A percentile compares a stretch with the other conserved stretches of the same genome.
Evolutionary conservation across 73 alveolate species (phyloP).

Genomic region (Paramecium pentaurelia): DNA sequence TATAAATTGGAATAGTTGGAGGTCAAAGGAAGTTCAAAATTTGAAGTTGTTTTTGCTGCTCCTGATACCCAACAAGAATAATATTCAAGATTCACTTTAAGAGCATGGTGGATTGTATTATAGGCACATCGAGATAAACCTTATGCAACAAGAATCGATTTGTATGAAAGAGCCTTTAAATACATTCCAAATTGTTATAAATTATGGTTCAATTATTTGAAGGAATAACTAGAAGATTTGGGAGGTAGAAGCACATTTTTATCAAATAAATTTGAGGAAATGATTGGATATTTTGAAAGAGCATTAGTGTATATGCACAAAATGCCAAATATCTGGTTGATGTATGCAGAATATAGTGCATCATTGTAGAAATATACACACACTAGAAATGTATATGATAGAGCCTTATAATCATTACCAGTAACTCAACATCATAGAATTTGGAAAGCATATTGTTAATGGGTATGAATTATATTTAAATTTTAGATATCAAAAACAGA

Average conservation of each 20-base stretch:
- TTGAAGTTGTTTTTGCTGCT: slow-evolving; percentile 44
- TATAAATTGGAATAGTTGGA: slow-evolving; percentile 27
- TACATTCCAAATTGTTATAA: slow-evolving; percentile 89
- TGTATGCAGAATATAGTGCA: slow-evolving; percentile 81
- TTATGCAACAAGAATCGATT: slow-evolving; percentile 69
- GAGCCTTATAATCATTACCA: slow-evolving; percentile 87
- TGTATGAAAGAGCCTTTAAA: slow-evolving; percentile 87
- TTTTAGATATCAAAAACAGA: slow-evolving; percentile 33
- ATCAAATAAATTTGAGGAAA: not conserved
- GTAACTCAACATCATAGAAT: slow-evolving; percentile 90
- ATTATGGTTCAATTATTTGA: slow-evolving; percentile 92
- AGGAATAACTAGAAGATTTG: slow-evolving; percentile 82
- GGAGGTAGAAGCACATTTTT: slow-evolving; percentile 61
- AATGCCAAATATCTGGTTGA: slow-evolving; percentile 95
- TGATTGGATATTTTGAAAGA: slow-evolving; percentile 71
- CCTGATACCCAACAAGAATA: slow-evolving; percentile 24
- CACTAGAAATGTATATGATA: slow-evolving; percentile 83
- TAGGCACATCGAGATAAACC: slow-evolving; percentile 42
- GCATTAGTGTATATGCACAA: slow-evolving; percentile 88
- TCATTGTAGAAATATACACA: slow-evolving; percentile 75
- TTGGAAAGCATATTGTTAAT: slow-evolving; percentile 84
- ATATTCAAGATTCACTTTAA: not conserved
- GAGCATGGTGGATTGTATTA: slow-evolving; percentile 51
- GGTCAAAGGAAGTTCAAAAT: not conserved
- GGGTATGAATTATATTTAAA: slow-evolving; percentile 61